Base-by-base conservation (phyloP, 768 basidiomycete genomes). In the Suillus clintonianus region DNA sequence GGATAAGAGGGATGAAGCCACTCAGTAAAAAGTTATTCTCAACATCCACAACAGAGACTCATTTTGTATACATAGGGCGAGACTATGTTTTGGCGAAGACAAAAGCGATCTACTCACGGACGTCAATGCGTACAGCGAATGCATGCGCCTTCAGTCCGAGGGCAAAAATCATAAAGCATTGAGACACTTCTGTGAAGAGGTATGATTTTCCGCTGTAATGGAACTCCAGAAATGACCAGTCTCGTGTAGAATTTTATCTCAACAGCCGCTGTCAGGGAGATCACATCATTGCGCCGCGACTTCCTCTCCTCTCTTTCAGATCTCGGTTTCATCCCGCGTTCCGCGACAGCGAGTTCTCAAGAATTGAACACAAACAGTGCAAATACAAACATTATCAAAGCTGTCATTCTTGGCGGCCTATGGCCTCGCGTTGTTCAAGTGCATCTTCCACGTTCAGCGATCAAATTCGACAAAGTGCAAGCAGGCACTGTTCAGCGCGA, bases 41-140 rank as follows among this genome's bases (percentile, higher is more conserved):
- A n/a, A 19, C 27, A 24, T 37, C 39, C 36, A 41, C 17, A 55
- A 37, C 32, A 10, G 27, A 50, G 27, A n/a, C 42, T 43, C 42
- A 59, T 15, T 50, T 50, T 37, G 47, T 1, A 60, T 39, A 60
- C 42, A 17, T 71, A 96, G 93, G 68, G 93, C 94, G 10, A 85
- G 90, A 62, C 80, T 81, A 56, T 83, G 82, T 22, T 97, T 97
- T 67, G 78, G 84, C 14, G 83, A 81, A 15, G 89, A 81, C 39
- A 87, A 89, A 60, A 95, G 94, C 65, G 96, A 98, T 71, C 81
- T 97, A 1, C 79, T 97, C 55, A 95, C 95, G 0, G 92, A 94
- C 65, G 81, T 87, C 17, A 81, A 85, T 51, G 94, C 93, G 1
- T 96, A 90, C 71, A 81, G 90, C 47, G 83, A 87, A 65, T 90